Base-by-base conservation (phyloP, 805 yeast species). In the Saccharomyces kudriavzevii region DNA sequence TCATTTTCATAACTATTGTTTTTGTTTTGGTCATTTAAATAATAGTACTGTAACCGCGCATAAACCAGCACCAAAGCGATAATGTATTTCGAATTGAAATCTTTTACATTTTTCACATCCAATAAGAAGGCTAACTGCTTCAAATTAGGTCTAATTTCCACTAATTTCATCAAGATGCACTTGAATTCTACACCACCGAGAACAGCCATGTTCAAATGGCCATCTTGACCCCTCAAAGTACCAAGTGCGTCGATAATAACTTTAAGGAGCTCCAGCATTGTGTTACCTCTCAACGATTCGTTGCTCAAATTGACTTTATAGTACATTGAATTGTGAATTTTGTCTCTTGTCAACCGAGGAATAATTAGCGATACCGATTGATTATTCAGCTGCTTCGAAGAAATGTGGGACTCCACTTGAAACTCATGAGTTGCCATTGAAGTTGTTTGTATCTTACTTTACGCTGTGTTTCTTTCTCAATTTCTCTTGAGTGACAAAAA, bases 131-230 rank as follows among this genome's bases (percentile, higher is more conserved):
- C 17, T n/a, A 69, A 13, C 53, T 69, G 71, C 2, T 60, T 61
- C 54, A 60, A 55, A 1, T 64, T 62, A 5, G 97, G 97, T 56
- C 81, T 81, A 17, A 94, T 68, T 67, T 92, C 96, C 4, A 91
- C 74, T 54, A 92, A 66, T 58, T 92, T 82, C 62, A 89, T 80
- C 31, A 89, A 67, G 47, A 96, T 75, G 63, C 96, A 84, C n/a
- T 64, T 66, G 45, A 69, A 69, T 45, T 67, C 70, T 1, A 63
- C 59, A 8, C 72, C 71, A 45, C 72, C 72, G 27, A 66, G 50
- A 22, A 63, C 58, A 51, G 60, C 48, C 1, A 49, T 52, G 10
- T 35, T 17, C 43, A 53, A 54, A 22, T 60, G 59, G 1, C 55
- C 45, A 6, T 62, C 51, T 4, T 49, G 48, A 24, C 52, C 59